These are phyloP conservation scores for Trichosporon sp. DNA, from an alignment of 1,284 basidiomycete genomes.

Conservation along the genomic window DNA sequence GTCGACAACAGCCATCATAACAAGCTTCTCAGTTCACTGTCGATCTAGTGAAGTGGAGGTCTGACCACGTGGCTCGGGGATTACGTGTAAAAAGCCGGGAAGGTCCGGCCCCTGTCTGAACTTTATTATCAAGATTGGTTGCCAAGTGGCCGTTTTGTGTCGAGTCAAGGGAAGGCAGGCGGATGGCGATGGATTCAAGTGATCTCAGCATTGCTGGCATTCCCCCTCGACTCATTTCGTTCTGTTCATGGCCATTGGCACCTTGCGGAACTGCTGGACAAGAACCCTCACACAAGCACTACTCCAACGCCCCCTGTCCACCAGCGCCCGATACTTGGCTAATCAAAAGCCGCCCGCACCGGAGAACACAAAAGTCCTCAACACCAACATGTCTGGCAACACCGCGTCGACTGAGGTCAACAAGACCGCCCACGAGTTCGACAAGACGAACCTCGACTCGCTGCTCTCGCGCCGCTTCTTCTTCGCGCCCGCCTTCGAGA, in stretches of 20 bases:
- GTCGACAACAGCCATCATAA: neutral
- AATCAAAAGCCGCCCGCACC: neutral
- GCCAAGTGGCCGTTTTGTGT: conserved; percentile 4
- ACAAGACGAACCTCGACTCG: conserved; percentile 80
- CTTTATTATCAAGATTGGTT: conserved; percentile 2
- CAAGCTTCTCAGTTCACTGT: neutral
- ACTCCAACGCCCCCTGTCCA: conserved; percentile 3
- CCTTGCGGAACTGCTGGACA: conserved; percentile 15
- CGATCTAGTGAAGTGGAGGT: neutral
- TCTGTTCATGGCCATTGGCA: conserved; percentile 19
- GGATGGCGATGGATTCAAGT: neutral
- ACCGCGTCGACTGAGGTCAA: conserved; percentile 55
- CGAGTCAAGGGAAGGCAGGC: neutral
- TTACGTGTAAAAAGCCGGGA: neutral
- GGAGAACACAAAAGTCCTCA: neutral
- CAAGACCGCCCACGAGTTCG: conserved; percentile 83
- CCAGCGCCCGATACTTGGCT: conserved; percentile 1
- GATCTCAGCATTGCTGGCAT: neutral
- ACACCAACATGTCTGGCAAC: conserved; percentile 1
- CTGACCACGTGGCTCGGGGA: neutral
- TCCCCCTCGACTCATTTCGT: neutral
- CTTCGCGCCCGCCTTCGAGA: conserved; percentile 96
- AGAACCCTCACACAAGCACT: conserved; percentile 10
- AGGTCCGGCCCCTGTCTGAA: neutral
- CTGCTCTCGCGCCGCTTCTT: conserved; percentile 91